These are phyloP conservation scores for Xylaria grammica DNA, from an alignment of 495 filamentous ascomycete genomes.

Conservation along the genomic window DNA sequence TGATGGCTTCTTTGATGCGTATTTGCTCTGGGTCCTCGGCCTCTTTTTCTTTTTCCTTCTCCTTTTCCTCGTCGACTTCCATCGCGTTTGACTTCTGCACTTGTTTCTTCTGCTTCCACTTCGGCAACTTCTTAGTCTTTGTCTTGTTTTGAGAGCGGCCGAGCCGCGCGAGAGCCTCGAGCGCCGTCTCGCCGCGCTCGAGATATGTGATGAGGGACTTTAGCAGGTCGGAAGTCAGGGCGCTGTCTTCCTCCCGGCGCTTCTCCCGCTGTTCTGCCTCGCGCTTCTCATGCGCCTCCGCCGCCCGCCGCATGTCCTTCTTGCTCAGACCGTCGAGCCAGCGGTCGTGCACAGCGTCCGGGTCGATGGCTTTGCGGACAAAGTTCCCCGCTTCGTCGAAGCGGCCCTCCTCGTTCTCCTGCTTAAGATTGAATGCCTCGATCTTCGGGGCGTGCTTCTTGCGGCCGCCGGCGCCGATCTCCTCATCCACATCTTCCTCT, in stretches of 20 bases:
- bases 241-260: conserved; percentile 71
- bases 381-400: conserved; percentile 93
- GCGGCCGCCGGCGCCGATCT: conserved; percentile 84
- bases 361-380: conserved; percentile 86
- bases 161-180: conserved; percentile 86
- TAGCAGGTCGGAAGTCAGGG: conserved; percentile 76
- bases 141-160: conserved; percentile 64
- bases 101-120: conserved; percentile 64
- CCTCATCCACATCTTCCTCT: conserved; percentile 77
- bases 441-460: conserved; percentile 96
- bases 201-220: conserved; percentile 71
- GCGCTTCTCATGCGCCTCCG: conserved; percentile 84
- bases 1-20: conserved; percentile 71
- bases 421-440: conserved; percentile 93
- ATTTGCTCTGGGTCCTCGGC: conserved; percentile 72
- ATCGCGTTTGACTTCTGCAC: conserved; percentile 64
- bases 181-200: conserved; percentile 82
- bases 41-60: conserved; percentile 39
- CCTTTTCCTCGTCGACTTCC: conserved; percentile 62
- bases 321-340: conserved; percentile 94
- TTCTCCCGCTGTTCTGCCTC: conserved; percentile 75
- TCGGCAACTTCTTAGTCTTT: conserved; percentile 68
- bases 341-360: conserved; percentile 86
- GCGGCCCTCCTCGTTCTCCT: conserved; percentile 88
- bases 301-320: conserved; percentile 88